phyloP scores from a whole-genome alignment of 2,329 filamentous ascomycete genomes.

The Hypoxylon sp. region DNA sequence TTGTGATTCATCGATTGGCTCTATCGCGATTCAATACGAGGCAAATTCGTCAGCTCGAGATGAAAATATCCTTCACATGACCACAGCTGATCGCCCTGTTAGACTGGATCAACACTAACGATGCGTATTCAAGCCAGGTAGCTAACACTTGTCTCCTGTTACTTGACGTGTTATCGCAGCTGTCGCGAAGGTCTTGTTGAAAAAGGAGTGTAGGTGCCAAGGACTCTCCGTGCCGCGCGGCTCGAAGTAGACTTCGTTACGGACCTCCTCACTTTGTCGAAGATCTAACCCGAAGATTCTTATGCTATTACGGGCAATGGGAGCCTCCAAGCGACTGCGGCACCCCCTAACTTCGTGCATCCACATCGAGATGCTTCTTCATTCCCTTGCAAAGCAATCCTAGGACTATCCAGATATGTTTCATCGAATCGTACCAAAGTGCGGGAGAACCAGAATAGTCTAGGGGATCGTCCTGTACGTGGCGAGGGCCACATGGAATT shows the following conservation, averaged over 20 bases:
- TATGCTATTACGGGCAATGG: too few species aligned
- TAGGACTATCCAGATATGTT: background rate
- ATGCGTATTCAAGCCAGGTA: too few species aligned
- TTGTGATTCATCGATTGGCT: constrained; percentile 26
- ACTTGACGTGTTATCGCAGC: background rate
- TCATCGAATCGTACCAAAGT: background rate
- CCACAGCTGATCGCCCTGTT: background rate
- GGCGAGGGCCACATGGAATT: background rate
- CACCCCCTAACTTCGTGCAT: background rate
- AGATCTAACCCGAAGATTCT: background rate
- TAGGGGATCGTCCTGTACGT: background rate
- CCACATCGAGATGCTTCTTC: background rate
- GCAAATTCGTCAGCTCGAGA: constrained; percentile 26
- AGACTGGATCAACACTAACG: constrained; percentile 14
- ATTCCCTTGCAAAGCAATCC: background rate
- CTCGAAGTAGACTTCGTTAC: background rate
- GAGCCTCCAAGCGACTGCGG: background rate
- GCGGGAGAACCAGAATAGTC: background rate
- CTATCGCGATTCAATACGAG: constrained; percentile 7
- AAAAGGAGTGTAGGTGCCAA: too few species aligned
- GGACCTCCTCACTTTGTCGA: background rate
- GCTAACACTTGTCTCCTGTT: too few species aligned
- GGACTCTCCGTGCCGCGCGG: background rate
- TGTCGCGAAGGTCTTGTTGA: background rate
- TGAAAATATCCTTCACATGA: constrained; percentile 22